Evolutionary conservation across 2,329 filamentous ascomycete genomes (phyloP).

Genomic region (Nemania sp.): DNA sequence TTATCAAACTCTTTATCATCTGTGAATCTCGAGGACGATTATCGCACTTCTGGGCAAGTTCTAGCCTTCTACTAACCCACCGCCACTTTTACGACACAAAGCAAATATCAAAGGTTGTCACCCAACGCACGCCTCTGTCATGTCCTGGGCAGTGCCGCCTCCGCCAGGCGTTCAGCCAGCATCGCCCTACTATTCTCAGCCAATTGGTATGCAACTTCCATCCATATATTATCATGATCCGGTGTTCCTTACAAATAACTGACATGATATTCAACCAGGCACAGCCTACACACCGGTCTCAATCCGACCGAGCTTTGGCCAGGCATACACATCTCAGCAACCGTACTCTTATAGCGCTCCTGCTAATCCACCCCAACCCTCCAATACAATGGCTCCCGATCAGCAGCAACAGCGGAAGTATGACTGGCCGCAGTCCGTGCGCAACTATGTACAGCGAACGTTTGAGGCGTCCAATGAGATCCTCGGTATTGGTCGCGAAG

Average conservation of each 20-base stretch:
- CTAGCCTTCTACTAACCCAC: slow-evolving; percentile 27
- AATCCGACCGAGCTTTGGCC: slow-evolving; percentile 45
- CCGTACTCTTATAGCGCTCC: slow-evolving; percentile 38
- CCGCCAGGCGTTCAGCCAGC: slow-evolving; percentile 36
- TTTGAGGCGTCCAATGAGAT: slow-evolving; percentile 76
- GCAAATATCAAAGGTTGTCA: background rate
- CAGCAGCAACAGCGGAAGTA: slow-evolving; percentile 60
- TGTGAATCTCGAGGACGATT: too few relatives aligned
- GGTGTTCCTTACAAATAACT: slow-evolving; percentile 28
- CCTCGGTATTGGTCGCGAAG: slow-evolving; percentile 61
- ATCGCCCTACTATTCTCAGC: slow-evolving; percentile 35
- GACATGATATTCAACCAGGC: slow-evolving; percentile 37
- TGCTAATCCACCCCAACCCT: slow-evolving; percentile 41
- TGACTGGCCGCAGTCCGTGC: slow-evolving; percentile 81
- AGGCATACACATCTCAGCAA: slow-evolving; percentile 37
- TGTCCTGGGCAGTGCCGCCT: slow-evolving; percentile 38
- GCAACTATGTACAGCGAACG: slow-evolving; percentile 84
- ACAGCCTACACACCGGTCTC: slow-evolving; percentile 49
- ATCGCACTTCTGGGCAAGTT: slow-evolving; percentile 3
- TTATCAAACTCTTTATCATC: too few relatives aligned
- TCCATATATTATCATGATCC: background rate
- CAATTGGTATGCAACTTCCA: slow-evolving; percentile 29
- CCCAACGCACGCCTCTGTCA: slow-evolving; percentile 21
- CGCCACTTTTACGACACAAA: background rate
- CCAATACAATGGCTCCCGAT: slow-evolving; percentile 37